phyloP scores from a whole-genome alignment of 1,284 basidiomycete genomes.

The Melampsora occidentalis region DNA sequence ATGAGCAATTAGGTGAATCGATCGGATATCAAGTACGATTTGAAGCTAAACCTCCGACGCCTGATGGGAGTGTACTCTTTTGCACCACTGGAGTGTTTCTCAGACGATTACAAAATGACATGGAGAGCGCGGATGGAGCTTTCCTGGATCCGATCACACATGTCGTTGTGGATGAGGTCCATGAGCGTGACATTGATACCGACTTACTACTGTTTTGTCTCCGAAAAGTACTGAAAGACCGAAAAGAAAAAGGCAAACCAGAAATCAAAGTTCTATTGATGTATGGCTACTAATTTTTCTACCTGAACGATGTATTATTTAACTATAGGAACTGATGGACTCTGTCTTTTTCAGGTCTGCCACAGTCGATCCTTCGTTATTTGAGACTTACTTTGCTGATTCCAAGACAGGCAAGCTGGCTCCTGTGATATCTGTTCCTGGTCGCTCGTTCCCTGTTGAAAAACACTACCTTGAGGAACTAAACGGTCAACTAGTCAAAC shows the following conservation, averaged over 20 bases:
- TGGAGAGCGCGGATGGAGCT: slow-evolving; percentile 57
- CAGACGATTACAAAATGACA: slow-evolving; percentile 76
- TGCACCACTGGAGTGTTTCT: slow-evolving; percentile 92
- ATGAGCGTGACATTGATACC: slow-evolving; percentile 92
- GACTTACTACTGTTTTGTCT: slow-evolving; percentile 87
- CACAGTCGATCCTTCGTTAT: slow-evolving; percentile 84
- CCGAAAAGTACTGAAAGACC: slow-evolving; percentile 75
- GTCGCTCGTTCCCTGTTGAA: slow-evolving; percentile 82
- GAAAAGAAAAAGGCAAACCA: slow-evolving; percentile 65
- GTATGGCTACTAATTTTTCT: slow-evolving; percentile 52
- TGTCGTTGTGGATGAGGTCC: slow-evolving; percentile 91
- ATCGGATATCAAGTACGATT: slow-evolving; percentile 94
- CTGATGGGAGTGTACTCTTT: slow-evolving; percentile 80
- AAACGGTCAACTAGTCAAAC: slow-evolving; percentile 59
- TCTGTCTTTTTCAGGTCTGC: slow-evolving; percentile 62
- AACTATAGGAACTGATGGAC: not conserved
- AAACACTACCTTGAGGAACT: slow-evolving; percentile 81
- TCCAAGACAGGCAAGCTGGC: slow-evolving; percentile 63
- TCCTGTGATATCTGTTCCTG: slow-evolving; percentile 79
- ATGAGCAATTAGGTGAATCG: slow-evolving; percentile 66
- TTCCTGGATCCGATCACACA: slow-evolving; percentile 81
- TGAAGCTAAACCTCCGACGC: slow-evolving; percentile 74
- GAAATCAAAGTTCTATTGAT: slow-evolving; percentile 88
- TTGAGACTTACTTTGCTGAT: slow-evolving; percentile 80
- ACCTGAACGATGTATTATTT: not conserved